phyloP scores from a whole-genome alignment of 768 basidiomycete species.

The Phaffia tasmanica region DNA sequence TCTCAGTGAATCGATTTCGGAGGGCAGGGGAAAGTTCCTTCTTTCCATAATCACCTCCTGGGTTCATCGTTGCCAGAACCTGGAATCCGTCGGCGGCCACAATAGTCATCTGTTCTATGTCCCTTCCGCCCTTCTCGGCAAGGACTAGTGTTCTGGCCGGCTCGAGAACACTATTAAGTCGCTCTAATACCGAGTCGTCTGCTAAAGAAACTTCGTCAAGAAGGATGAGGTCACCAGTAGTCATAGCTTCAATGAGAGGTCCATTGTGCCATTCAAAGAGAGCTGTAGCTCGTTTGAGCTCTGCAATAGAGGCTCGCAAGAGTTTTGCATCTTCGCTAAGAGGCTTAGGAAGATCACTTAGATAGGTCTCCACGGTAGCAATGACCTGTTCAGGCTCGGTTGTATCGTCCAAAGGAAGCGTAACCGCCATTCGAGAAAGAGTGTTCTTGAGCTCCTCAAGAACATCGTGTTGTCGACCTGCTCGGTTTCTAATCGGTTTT shows the following conservation, averaged over 20 bases:
- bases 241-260: conserved; percentile 89
- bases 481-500: conserved; percentile 26
- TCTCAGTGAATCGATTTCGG: conserved; percentile 95
- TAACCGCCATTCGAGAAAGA: conserved; percentile 8
- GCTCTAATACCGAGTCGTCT: conserved; percentile 94
- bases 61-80: conserved; percentile 96
- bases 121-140: conserved; percentile 77
- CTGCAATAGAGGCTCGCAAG: conserved; percentile 24
- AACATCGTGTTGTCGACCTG: conserved; percentile 16
- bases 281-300: conserved; percentile 46
- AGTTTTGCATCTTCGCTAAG: background rate
- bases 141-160: conserved; percentile 75
- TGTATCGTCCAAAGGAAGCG: background rate
- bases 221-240: conserved; percentile 66
- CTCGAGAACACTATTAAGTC: conserved; percentile 94
- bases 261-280: conserved; percentile 97
- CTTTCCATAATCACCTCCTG: conserved; percentile 97
- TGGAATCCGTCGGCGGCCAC: conserved; percentile 62
- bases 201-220: conserved; percentile 95
- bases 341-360: too few relatives aligned
- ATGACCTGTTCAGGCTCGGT: conserved; percentile 13
- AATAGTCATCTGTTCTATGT: conserved; percentile 56
- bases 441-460: conserved; percentile 10
- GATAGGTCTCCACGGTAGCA: conserved; percentile 1
- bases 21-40: conserved; percentile 95